Percentiles rank a stretch among this genome's conserved stretches.
These are phyloP conservation scores for Didymella lethalis DNA, from an alignment of 2,329 filamentous ascomycete species.

Conservation along the genomic window DNA sequence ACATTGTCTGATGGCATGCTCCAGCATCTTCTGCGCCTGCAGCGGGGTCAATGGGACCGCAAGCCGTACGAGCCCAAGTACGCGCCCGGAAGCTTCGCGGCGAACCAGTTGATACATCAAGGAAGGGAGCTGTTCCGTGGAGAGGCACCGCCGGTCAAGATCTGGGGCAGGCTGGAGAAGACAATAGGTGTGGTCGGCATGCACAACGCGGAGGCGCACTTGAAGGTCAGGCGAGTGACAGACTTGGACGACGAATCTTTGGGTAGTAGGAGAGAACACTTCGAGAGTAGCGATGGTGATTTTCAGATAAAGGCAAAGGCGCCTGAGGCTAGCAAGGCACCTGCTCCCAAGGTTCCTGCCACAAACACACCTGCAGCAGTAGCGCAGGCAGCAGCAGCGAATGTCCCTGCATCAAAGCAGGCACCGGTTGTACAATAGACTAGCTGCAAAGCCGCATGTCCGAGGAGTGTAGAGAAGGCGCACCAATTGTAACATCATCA, in stretches of 20 bases:
- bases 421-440: conserved; percentile 10
- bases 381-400: conserved; percentile 8
- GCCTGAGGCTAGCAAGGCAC: not conserved
- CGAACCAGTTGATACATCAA: conserved; percentile 41
- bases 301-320: conserved; percentile 1
- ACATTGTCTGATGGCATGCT: conserved; percentile 42
- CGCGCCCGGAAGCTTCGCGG: conserved; percentile 42
- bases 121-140: conserved; percentile 46
- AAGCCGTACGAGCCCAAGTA: conserved; percentile 49
- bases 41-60: conserved; percentile 48
- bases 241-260: conserved; percentile 34
- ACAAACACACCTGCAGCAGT: conserved; percentile 6
- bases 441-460: conserved; percentile 3
- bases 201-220: conserved; percentile 41
- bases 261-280: conserved; percentile 27
- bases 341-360: conserved; percentile 6
- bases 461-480: conserved; percentile 10
- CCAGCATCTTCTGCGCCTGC: conserved; percentile 44
- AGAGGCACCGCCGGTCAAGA: conserved; percentile 42
- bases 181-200: conserved; percentile 45
- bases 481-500: conserved; percentile 16
- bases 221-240: conserved; percentile 36
- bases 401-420: conserved; percentile 6
- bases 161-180: conserved; percentile 41
- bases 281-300: conserved; percentile 13